Base-by-base conservation (phyloP, 129 eudicot genomes). In the Centella asiatica region DNA sequence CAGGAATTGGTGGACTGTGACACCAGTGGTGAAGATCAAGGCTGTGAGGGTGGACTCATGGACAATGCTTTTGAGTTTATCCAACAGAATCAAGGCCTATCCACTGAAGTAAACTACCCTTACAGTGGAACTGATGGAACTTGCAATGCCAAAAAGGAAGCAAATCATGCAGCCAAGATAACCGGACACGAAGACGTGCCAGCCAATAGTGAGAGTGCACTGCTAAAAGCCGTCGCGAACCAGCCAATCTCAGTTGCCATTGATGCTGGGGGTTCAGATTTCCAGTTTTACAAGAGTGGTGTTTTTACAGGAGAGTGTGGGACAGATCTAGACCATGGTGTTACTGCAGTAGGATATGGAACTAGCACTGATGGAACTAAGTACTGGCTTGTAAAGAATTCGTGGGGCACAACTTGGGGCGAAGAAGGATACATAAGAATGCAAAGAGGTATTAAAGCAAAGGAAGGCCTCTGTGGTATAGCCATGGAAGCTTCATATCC, bases 401-500 rank as follows among this genome's bases (percentile, higher is more conserved):
- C 67, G 0, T 45, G 67, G 67, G 67, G 67, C 40, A 44, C 55
- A 28, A 42, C 18, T 14, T 62, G 54, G 67, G 55, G 55, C 12
- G 67, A 62, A n/a, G 51, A 60, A 40, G 66, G 37, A 14, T 60
- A 60, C 22, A 39, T 60, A 39, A 60, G 52, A 42, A 18, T 62
- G 42, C 54, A 62, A 27, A 62, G 42, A 45, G 67, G 39, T 28
- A 40, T 28, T 15, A 27, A 22, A 0, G 54, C 67, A 13, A 24
- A 24, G 39, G 67, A 28, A 62, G 66, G 66, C 24, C 20, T 61
- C 1, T 61, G 53, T 7, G 66, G 66, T 12, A 61, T 42, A 13
- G 66, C 66, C 24, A 61, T 61, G 66, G 23, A 44, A 24, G 66
- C 66, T 11, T 42, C 66, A 2, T 61, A 61, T n/a, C 66, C 66